Evolutionary conservation across 2,329 filamentous ascomycete genomes (phyloP), one percentile per base, ranked within the genome.

Genomic region (Calonectria fujianensis): DNA sequence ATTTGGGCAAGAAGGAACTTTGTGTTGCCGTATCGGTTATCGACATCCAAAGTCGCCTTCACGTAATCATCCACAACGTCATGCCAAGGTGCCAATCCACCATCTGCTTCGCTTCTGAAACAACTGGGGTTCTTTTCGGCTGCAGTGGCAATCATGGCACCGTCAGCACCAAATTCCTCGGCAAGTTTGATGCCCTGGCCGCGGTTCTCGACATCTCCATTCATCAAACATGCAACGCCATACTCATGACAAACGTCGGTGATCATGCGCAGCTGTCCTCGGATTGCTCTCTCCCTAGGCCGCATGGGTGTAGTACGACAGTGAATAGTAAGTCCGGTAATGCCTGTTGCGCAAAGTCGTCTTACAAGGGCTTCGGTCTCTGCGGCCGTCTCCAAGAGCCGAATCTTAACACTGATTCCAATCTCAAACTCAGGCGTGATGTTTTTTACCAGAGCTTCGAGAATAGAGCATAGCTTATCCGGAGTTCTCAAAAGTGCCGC

Each of bases 281-380:
- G 91, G 73, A 98, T 95, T 3, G 96, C 97, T 31, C 92, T 90
- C 85, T 98, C 96, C 63, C 96, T 90, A 2, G 96, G 96, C 48
- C 97, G 91, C 97, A 99, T 99, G 1, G 96, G 95, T 8, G 96
- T 96, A 0, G 97, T 99, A 31, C 97, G 95, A 86, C 97, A 99
- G 87, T 99, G 97, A 0, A 99, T 92, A 0, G 97, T 98, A 77
- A 99, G 87, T 0, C 94, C 96, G 2, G 93, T 97, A 83, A 99
- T 98, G 2, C 97, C 97, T 0, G 97, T 99, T 66, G 90, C 90
- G 77, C 95, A 94, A 4, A 99, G 92, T 72, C 91, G 90, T 67
- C 93, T 89, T 18, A 99, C 96, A 20, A 99, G 89, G 1, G 88
- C 88, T 80, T 94, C 93, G 0, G 97, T 99, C 82, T 94, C 87